Percentiles rank a stretch among this genome's conserved stretches.
Evolutionary conservation across 129 eudicot genomes (phyloP).

Genomic region (Cynara cardunculus): DNA sequence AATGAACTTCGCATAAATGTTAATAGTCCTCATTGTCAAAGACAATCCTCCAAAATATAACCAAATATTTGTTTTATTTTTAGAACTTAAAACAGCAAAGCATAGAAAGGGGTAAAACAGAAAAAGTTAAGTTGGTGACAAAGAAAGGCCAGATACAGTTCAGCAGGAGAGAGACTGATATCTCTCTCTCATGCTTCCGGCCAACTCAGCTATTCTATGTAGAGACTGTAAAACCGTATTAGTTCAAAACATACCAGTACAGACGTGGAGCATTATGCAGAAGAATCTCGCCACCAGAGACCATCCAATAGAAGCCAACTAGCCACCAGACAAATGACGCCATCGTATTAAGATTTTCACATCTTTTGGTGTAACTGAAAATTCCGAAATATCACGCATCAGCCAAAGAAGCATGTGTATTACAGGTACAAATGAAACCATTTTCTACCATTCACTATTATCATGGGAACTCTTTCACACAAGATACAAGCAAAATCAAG

Average conservation of each 20-base stretch:
- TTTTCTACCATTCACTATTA: background rate
- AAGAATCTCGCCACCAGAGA: constrained; percentile 84
- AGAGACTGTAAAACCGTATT: background rate
- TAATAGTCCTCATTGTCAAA: background rate
- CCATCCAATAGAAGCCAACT: constrained; percentile 93
- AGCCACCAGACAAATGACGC: constrained; percentile 93
- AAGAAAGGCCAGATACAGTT: background rate
- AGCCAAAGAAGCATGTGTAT: constrained; percentile 6
- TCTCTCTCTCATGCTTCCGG: background rate
- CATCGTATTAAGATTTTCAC: constrained; percentile 82
- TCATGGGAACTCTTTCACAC: background rate
- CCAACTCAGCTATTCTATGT: background rate
- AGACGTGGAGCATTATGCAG: constrained; percentile 72
- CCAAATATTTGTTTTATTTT: background rate
- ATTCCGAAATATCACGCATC: constrained; percentile 4
- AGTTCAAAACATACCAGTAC: constrained; percentile 61
- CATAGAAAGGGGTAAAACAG: background rate
- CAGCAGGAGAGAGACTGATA: background rate
- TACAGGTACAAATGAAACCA: background rate
- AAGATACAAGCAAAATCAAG: background rate
- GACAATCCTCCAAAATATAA: background rate
- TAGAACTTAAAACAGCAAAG: background rate
- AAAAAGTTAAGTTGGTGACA: background rate
- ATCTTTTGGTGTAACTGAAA: constrained; percentile 62
- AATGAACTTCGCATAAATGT: background rate